A percentile compares a stretch with the other conserved stretches of the same genome.
Evolutionary conservation across 352 stramenopile genomes (phyloP).

Genomic region (Phytopythium boreale): DNA sequence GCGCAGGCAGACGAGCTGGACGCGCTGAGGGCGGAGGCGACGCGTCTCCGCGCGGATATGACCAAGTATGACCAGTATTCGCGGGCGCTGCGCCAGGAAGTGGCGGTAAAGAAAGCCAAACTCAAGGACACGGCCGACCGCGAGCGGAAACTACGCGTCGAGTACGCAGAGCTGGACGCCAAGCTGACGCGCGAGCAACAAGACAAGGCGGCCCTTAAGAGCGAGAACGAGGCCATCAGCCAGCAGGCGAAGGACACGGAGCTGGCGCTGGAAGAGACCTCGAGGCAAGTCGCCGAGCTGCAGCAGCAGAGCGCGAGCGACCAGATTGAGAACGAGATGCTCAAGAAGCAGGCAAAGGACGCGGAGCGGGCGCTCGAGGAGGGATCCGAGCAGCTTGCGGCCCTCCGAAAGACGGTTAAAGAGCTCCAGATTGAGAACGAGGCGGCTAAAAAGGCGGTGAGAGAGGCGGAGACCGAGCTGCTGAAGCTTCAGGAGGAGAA

Average conservation of each 20-base stretch:
- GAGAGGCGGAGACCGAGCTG: slow-evolving; percentile 4
- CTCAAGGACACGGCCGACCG: neutral
- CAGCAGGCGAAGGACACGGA: slow-evolving; percentile 20
- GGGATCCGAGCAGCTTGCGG: neutral
- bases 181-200: neutral
- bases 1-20: slow-evolving; percentile 10
- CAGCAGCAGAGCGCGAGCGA: slow-evolving; percentile 6
- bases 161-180: neutral
- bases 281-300: slow-evolving; percentile 1
- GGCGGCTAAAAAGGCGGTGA: slow-evolving; percentile 15
- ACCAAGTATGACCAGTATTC: neutral
- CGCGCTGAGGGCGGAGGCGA: slow-evolving; percentile 9
- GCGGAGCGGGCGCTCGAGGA: slow-evolving; percentile 1
- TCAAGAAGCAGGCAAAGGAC: neutral
- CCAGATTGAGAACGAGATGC: slow-evolving; percentile 9
- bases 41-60: neutral
- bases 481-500: slow-evolving; percentile 2
- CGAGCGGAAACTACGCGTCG: neutral
- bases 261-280: slow-evolving; percentile 24
- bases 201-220: neutral
- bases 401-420: slow-evolving; percentile 18
- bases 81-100: neutral
- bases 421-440: slow-evolving; percentile 28
- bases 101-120: neutral
- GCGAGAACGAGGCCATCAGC: neutral